A percentile compares a stretch with the other conserved stretches of the same genome.
These are phyloP conservation scores for Funneliformis caledonium DNA, from an alignment of 371 early-diverging fungal genomes.

Conservation along the genomic window DNA sequence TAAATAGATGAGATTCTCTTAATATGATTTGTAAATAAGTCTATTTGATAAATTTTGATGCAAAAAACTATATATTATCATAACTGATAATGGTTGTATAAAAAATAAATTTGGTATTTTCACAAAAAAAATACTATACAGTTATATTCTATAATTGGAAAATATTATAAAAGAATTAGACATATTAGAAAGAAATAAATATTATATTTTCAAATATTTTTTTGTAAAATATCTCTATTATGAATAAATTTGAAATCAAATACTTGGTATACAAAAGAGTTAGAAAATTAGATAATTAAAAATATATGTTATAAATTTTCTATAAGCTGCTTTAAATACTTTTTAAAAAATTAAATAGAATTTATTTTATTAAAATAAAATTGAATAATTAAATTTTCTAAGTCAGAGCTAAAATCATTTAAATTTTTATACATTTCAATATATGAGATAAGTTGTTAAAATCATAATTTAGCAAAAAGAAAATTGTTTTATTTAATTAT, in stretches of 20 bases:
- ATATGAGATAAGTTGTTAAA: background rate
- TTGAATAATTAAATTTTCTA: background rate
- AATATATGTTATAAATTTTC: background rate
- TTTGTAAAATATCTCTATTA: background rate
- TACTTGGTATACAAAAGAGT: background rate
- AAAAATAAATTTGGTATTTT: too few relatives aligned
- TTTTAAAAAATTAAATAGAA: conserved; percentile 3
- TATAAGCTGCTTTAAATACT: background rate
- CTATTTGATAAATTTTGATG: too few relatives aligned
- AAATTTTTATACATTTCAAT: background rate
- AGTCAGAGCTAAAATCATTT: background rate
- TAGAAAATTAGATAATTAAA: background rate
- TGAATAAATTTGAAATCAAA: background rate
- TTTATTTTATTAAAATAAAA: background rate
- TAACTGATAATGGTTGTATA: too few relatives aligned
- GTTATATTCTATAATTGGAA: too few relatives aligned
- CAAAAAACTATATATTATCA: too few relatives aligned
- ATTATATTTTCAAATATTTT: background rate
- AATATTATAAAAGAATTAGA: too few relatives aligned
- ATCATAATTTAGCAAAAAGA: background rate
- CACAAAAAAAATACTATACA: too few relatives aligned
- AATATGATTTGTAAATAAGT: too few relatives aligned
- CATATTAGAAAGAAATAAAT: too few relatives aligned
- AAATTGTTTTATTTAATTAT: conserved; percentile 2
- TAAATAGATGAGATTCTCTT: too few relatives aligned